Evolutionary conservation across 1,284 basidiomycete genomes (phyloP).

Genomic region (Leccinum pachyderme): DNA sequence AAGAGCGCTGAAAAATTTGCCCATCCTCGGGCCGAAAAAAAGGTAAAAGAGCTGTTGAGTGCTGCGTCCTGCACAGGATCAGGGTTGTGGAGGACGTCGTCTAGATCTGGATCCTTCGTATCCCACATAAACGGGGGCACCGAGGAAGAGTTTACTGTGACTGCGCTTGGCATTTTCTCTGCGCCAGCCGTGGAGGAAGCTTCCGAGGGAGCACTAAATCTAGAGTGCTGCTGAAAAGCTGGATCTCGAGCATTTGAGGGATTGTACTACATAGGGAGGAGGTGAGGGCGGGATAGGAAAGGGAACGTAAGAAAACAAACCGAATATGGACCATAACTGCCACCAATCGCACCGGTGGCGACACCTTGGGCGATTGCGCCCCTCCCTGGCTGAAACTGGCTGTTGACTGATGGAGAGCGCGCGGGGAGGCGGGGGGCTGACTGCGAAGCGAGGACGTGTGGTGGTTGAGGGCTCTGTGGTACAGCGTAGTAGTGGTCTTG

Average conservation of each 20-base stretch:
- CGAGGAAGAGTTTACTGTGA: conserved; percentile 38
- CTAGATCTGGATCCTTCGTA: conserved; percentile 67
- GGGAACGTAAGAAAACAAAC: conserved; percentile 42
- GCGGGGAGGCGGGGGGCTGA: conserved; percentile 30
- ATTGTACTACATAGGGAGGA: conserved; percentile 49
- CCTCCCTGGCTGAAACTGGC: conserved; percentile 40
- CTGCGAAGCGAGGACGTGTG: conserved; percentile 31
- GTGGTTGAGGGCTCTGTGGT: conserved; percentile 45
- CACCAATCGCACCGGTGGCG: conserved; percentile 69
- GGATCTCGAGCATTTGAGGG: conserved; percentile 46
- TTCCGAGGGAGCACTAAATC: conserved; percentile 65
- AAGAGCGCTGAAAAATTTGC: conserved; percentile 62
- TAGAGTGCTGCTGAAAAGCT: conserved; percentile 42
- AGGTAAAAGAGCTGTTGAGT: conserved; percentile 54
- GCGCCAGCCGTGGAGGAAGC: conserved; percentile 45
- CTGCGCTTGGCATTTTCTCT: conserved; percentile 36
- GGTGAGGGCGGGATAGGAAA: conserved; percentile 1
- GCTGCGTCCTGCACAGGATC: conserved; percentile 62
- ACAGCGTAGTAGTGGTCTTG: conserved; percentile 46
- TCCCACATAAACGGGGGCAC: conserved; percentile 72
- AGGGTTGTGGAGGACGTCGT: conserved; percentile 75
- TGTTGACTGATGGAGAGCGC: conserved; percentile 29
- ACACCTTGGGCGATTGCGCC: conserved; percentile 66
- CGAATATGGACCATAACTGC: conserved; percentile 76
- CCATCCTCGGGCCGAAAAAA: conserved; percentile 74